Base-by-base conservation (phyloP, 2,329 filamentous ascomycete genomes). In the Beauveria pseudobassiana region DNA sequence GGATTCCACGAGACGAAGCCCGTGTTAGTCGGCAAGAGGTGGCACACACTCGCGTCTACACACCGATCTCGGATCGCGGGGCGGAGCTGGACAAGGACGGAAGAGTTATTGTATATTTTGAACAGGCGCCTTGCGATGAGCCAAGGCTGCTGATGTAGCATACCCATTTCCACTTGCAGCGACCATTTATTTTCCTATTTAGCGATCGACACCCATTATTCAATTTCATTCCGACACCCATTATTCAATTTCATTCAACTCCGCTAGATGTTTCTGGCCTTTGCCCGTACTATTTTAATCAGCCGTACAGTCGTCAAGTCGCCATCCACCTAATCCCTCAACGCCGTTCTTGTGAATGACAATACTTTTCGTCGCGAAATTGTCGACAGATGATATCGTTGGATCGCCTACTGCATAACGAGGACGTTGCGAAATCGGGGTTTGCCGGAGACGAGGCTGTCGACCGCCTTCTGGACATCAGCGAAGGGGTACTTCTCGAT, bases 21-120 rank as follows among this genome's bases (percentile, higher is more conserved):
- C 89, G 91, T 10, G 83, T 96, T 48, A 91, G 87, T 59, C 81
- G 81, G 68, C 89, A 96, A 71, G 92, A 96, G 74, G 80, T 95
- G 59, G 79, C 79, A 14, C 89, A 95, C 68, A 89, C 89, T 0
- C 79, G 79, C 66, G 84, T 82, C 68, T 82, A 90, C 38, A 89
- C 91, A 34, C 84, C 87, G 1, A 93, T 96, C 65, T 93, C 89
- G 0, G 91, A 96, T 72, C 62, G 63, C 4, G 74, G 74, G 2
- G 70, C 73, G 1, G 65, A 64, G 1, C 54, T 76, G 64, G 68
- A 74, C 52, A 69, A 69, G 6, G 72, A 72, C 63, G 76, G 75
- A 2, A 57, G 70, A 45, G 62, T 78, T 2, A 48, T 69, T 45
- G 73, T 74, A 10, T 69, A 75, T 55, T 67, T 77, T 16, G 74